Percentiles rank a stretch among this genome's conserved stretches.
These are phyloP conservation scores for Camelina laxa DNA, from an alignment of 345 rosid genomes.

Conservation along the genomic window DNA sequence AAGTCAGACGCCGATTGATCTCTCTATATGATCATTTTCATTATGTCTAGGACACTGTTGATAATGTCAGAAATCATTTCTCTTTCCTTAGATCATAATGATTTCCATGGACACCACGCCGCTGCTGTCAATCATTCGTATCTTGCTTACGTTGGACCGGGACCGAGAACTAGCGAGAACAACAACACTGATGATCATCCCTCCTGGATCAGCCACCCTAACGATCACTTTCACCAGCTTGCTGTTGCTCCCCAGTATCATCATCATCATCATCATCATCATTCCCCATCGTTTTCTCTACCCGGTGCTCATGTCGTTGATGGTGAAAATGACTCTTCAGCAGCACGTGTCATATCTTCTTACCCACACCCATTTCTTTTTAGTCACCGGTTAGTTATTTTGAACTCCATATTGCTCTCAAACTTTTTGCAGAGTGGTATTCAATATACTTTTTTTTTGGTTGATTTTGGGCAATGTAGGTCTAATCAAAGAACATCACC, in stretches of 20 bases:
- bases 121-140: conserved; percentile 58
- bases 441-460: background rate
- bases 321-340: conserved; percentile 52
- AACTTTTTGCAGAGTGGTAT: conserved; percentile 4
- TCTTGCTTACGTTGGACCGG: conserved; percentile 58
- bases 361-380: conserved; percentile 53
- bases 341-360: conserved; percentile 53
- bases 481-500: conserved; percentile 58
- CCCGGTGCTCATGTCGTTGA: conserved; percentile 51
- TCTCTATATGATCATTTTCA: conserved; percentile 20
- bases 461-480: conserved; percentile 43
- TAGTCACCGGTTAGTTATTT: conserved; percentile 59
- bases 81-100: conserved; percentile 55
- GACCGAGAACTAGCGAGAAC: conserved; percentile 49
- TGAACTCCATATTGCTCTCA: conserved; percentile 10
- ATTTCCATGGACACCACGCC: conserved; percentile 54
- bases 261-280: conserved; percentile 17
- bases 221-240: conserved; percentile 54
- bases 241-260: conserved; percentile 62
- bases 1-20: conserved; percentile 43
- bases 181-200: conserved; percentile 54
- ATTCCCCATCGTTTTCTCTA: conserved; percentile 51
- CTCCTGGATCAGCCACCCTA: conserved; percentile 59
- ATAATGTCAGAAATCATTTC: conserved; percentile 18
- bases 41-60: conserved; percentile 25